A percentile compares a stretch with the other conserved stretches of the same genome.
phyloP scores from a whole-genome alignment of 2,329 filamentous ascomycete genomes.

The Fusarium sp. region DNA sequence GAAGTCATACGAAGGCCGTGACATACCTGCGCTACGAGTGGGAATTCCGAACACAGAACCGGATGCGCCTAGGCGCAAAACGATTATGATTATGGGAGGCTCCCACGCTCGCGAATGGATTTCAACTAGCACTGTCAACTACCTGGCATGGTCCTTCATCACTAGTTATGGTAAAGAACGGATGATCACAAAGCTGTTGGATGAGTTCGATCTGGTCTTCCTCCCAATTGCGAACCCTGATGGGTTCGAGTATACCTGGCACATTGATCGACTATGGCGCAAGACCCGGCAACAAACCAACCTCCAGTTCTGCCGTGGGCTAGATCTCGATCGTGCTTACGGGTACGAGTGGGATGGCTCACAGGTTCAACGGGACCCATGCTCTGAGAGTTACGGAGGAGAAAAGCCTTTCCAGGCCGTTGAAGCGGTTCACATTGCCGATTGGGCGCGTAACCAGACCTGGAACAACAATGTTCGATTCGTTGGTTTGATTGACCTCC shows the following conservation, averaged over 20 bases:
- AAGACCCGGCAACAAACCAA: constrained; percentile 90
- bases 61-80: constrained; percentile 68
- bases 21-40: constrained; percentile 84
- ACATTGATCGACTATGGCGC: constrained; percentile 90
- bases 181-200: constrained; percentile 79
- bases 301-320: constrained; percentile 83
- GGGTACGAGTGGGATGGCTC: constrained; percentile 84
- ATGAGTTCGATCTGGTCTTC: constrained; percentile 88
- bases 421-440: constrained; percentile 79
- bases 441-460: constrained; percentile 86
- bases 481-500: constrained; percentile 87
- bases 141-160: constrained; percentile 88
- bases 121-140: constrained; percentile 89
- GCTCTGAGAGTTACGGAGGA: constrained; percentile 90
- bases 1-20: constrained; percentile 86
- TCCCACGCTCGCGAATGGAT: constrained; percentile 98
- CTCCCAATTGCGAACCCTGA: constrained; percentile 93
- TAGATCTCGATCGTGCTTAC: constrained; percentile 91
- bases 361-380: constrained; percentile 77
- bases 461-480: constrained; percentile 79
- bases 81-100: constrained; percentile 84
- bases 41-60: constrained; percentile 65
- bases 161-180: constrained; percentile 80
- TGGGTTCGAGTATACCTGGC: constrained; percentile 94
- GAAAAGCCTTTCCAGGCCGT: constrained; percentile 83